Base-by-base conservation (phyloP, 176 grass and related monocot genomes). In the Phoenix roebelenii region DNA sequence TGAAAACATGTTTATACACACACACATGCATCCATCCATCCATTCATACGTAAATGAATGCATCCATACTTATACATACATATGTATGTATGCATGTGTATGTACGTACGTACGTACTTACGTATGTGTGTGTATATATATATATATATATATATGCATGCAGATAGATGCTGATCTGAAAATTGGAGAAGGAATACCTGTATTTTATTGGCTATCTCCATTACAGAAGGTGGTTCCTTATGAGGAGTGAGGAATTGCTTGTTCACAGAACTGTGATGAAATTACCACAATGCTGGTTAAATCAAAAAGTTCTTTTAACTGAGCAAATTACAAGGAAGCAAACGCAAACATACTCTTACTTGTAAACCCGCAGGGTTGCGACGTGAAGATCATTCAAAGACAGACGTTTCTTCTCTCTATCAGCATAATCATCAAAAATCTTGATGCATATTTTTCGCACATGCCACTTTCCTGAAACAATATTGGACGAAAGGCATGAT, bases 361-460 rank as follows among this genome's bases (percentile, higher is more conserved):
- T 86, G 69, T 83, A 95, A 55, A 95, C 85, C 73, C 64, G 74
- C 51, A 95, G 72, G 53, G 73, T 80, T 69, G 90, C 85, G 59
- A 86, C 23, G 19, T 83, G 85, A 3, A 89, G 82, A 9, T 67
- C 59, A 12, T 49, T 58, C 6, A 83, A 44, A 32, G 74, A 60
- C 79, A 89, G 53, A 1, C 57, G 65, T 1, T 0, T 55, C 2
- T n/a, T 59, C 22, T 73, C n/a, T 44, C 50, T 61, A 53, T 72
- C 39, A 0, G 79, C 74, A 48, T 61, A 35, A 4, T 86, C 76
- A 0, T 49, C 49, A 69, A 86, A 95, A 6, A 89, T 76, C 50
- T 73, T 66, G 12, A 52, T 48, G 50, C 82, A 95, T 32, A 95
- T 95, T 17, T 12, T 66, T 5, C 51, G 22, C 3, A 95, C 75